These are phyloP conservation scores for Corymbia citriodora DNA, from an alignment of 441 rosid genomes.

Conservation along the genomic window DNA sequence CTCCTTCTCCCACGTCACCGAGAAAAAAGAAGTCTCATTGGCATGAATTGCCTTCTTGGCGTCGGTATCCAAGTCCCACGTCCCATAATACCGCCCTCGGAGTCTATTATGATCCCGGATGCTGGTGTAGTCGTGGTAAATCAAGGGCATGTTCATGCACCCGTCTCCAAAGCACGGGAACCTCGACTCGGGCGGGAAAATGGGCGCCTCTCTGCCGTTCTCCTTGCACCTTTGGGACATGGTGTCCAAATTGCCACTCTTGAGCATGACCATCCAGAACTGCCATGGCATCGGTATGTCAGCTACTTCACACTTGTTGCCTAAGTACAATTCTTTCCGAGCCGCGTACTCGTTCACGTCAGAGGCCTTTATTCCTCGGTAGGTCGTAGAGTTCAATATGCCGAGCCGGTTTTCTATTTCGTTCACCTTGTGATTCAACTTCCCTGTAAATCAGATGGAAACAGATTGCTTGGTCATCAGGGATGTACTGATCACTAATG, in stretches of 20 bases:
- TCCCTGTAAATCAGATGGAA: neutral
- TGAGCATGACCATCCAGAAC: constrained; percentile 3
- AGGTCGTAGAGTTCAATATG: neutral
- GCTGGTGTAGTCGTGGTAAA: neutral
- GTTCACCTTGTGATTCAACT: neutral
- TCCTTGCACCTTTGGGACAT: neutral
- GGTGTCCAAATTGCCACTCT: neutral
- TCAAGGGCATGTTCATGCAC: neutral
- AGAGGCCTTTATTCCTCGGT: neutral
- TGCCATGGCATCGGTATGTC: neutral
- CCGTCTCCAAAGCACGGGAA: neutral
- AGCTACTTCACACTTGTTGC: neutral
- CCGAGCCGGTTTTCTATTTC: neutral
- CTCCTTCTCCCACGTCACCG: neutral
- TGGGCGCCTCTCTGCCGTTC: neutral
- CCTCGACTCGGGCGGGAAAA: neutral
- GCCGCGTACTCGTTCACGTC: neutral
- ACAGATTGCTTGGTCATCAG: neutral
- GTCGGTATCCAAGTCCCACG: neutral
- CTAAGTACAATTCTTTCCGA: neutral
- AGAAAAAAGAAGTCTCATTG: neutral
- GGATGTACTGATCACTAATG: neutral
- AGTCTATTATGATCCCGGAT: neutral
- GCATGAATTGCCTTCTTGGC: neutral
- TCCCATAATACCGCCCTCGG: neutral